Evolutionary conservation across 2,329 filamentous ascomycete species (phyloP).

Genomic region (Cryphonectria nitschkei): DNA sequence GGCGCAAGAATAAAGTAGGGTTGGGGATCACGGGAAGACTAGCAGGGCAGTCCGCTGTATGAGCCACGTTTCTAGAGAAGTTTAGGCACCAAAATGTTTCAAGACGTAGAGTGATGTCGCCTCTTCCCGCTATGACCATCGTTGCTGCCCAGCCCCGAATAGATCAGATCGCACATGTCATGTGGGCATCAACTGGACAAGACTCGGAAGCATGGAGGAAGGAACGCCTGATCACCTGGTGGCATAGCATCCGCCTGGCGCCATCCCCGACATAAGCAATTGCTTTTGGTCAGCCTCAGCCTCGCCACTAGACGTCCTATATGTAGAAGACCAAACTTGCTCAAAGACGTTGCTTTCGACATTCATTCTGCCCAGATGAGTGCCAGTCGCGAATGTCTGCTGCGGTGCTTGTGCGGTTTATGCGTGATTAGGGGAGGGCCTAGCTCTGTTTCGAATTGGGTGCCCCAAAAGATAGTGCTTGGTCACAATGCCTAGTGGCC

Average conservation of each 20-base stretch:
- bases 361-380: neutral
- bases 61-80: neutral
- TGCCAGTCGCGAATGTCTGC: neutral
- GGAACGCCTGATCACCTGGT: neutral
- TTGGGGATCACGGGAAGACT: slow-evolving; percentile 2
- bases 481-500: neutral
- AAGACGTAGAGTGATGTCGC: neutral
- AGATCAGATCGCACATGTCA: neutral
- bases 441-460: slow-evolving; percentile 16
- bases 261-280: neutral
- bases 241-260: neutral
- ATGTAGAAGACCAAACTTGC: neutral
- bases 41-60: slow-evolving; percentile 3
- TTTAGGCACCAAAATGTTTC: slow-evolving; percentile 2
- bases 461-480: slow-evolving; percentile 13
- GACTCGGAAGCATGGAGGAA: neutral
- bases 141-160: slow-evolving; percentile 9
- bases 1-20: neutral
- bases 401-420: slow-evolving; percentile 2
- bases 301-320: neutral
- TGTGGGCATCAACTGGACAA: neutral
- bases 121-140: neutral
- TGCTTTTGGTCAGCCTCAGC: neutral
- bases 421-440: slow-evolving; percentile 1
- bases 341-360: neutral